Conservation (phyloP, 768 basidiomycete species). For the Mycena vitilis region DNA sequence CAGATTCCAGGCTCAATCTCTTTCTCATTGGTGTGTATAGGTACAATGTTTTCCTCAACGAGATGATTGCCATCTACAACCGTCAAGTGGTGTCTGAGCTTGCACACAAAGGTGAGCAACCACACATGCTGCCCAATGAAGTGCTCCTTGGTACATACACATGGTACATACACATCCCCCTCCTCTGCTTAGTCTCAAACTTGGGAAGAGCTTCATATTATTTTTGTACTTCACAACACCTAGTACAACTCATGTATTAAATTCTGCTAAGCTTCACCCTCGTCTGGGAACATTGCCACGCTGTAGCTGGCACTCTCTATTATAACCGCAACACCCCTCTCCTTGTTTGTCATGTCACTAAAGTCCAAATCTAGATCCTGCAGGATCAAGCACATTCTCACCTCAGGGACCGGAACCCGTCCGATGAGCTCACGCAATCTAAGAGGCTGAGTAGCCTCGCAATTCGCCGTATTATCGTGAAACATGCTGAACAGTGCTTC, state of each 20-base stretch:
- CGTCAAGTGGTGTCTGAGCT: too few species aligned
- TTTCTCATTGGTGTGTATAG: too few species aligned
- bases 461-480: background rate
- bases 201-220: too few species aligned
- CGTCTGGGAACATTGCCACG: too few species aligned
- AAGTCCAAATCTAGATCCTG: background rate
- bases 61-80: constrained; percentile 42
- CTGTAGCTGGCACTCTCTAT: too few species aligned
- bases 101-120: background rate
- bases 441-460: background rate
- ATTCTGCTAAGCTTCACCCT: too few species aligned
- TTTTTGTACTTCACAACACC: too few species aligned
- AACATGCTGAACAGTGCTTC: background rate
- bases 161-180: too few species aligned
- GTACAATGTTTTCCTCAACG: constrained; percentile 44
- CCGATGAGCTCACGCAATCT: background rate
- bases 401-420: constrained; percentile 8
- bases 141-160: background rate
- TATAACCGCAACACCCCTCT: too few species aligned
- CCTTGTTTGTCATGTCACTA: too few species aligned
- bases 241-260: too few species aligned
- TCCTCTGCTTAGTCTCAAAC: background rate
- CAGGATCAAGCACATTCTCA: constrained; percentile 8
- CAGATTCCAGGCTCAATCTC: too few species aligned
- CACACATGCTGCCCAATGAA: background rate